Conservation (phyloP, 1,284 basidiomycete genomes). For the Ganoderma sp. region DNA sequence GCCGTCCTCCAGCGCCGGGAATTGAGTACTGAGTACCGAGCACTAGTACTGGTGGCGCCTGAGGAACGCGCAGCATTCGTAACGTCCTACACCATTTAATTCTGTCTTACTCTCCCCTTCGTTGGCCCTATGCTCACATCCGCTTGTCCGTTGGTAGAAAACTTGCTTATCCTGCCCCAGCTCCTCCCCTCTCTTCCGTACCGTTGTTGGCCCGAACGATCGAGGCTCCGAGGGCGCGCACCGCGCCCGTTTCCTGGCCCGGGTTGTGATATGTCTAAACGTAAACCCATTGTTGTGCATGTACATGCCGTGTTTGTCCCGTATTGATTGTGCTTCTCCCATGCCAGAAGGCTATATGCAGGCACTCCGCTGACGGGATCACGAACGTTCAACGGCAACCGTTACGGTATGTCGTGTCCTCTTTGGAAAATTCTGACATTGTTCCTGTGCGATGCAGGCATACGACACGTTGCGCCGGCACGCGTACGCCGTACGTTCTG, state of each 20-base stretch:
- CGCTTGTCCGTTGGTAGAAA: conserved; percentile 16
- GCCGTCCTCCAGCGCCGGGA: background rate
- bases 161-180: background rate
- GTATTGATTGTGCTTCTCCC: conserved; percentile 26
- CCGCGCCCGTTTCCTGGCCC: background rate
- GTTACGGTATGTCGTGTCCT: background rate
- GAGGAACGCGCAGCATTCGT: conserved; percentile 10
- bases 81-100: conserved; percentile 6
- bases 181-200: background rate
- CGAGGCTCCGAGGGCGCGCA: conserved; percentile 10
- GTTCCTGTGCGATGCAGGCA: background rate
- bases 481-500: background rate
- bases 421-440: background rate
- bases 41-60: background rate
- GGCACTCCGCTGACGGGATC: background rate
- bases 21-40: background rate
- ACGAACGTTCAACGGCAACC: background rate
- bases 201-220: conserved; percentile 1
- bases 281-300: conserved; percentile 25
- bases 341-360: conserved; percentile 17
- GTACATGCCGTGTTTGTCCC: conserved; percentile 23
- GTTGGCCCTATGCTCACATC: conserved; percentile 11
- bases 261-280: conserved; percentile 17
- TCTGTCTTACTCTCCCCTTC: background rate
- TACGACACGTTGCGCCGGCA: background rate